These are phyloP conservation scores for Apiotrichum domesticum DNA, from an alignment of 1,284 basidiomycete species.

Conservation along the genomic window DNA sequence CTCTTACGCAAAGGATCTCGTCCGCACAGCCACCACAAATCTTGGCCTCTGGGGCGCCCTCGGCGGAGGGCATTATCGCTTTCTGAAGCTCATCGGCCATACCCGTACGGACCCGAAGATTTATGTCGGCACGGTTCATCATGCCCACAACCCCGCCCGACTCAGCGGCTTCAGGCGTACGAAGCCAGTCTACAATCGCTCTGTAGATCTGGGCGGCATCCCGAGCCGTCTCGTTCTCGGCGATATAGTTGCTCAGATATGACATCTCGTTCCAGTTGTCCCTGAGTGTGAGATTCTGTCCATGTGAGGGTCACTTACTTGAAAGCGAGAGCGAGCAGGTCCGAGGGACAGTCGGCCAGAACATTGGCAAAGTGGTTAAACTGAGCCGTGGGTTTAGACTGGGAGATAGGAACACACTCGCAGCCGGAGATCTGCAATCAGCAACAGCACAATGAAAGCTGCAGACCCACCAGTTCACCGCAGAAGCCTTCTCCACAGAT, in stretches of 20 bases:
- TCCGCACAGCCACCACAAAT: constrained; percentile 21
- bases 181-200: constrained; percentile 16
- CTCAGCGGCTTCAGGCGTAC: constrained; percentile 12
- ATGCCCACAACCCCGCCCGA: constrained; percentile 20
- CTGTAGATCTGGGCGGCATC: constrained; percentile 7
- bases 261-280: constrained; percentile 25
- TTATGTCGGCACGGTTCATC: constrained; percentile 21
- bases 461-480: too few species aligned
- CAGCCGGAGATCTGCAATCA: constrained; percentile 6
- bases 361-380: constrained; percentile 10
- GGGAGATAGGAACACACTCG: constrained; percentile 11
- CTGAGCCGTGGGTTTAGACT: constrained; percentile 11
- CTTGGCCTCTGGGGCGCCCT: constrained; percentile 2
- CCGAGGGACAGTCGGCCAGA: constrained; percentile 19
- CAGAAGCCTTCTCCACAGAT: constrained; percentile 26
- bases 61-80: constrained; percentile 12
- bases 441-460: too few species aligned
- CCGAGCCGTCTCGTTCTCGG: background rate
- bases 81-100: constrained; percentile 22
- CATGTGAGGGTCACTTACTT: constrained; percentile 3
- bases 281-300: constrained; percentile 2
- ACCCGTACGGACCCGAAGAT: constrained; percentile 16
- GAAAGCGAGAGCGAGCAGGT: constrained; percentile 22
- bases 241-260: constrained; percentile 14
- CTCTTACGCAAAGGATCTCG: constrained; percentile 20